Conservation (phyloP, 768 basidiomycete genomes). For the Tylopilus vinaceipallidus region DNA sequence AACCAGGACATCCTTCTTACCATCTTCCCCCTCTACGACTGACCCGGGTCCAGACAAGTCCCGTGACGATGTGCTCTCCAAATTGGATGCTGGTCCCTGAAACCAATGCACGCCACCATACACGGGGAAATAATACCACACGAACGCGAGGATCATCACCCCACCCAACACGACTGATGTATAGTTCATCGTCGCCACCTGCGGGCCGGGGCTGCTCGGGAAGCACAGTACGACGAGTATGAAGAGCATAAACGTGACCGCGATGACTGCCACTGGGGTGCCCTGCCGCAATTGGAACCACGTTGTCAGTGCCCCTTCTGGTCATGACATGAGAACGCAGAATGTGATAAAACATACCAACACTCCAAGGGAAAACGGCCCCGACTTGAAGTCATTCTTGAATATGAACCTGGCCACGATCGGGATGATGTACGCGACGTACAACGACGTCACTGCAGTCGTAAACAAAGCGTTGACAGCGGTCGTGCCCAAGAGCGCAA, state of each 20-base stretch:
- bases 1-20: not conserved
- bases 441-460: constrained; percentile 40
- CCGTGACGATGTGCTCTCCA: constrained; percentile 19
- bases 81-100: constrained; percentile 52
- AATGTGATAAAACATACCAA: no score
- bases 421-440: constrained; percentile 44
- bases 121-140: constrained; percentile 67
- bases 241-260: constrained; percentile 64
- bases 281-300: no score
- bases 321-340: no score
- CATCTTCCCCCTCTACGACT: not conserved
- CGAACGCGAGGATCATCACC: constrained; percentile 49
- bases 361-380: constrained; percentile 43
- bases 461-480: constrained; percentile 59
- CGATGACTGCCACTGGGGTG: constrained; percentile 46
- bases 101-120: constrained; percentile 75
- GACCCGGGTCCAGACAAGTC: no score
- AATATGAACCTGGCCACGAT: constrained; percentile 49
- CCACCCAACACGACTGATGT: constrained; percentile 62
- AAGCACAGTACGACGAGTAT: constrained; percentile 61
- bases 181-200: constrained; percentile 63
- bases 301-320: no score
- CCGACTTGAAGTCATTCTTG: constrained; percentile 42
- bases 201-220: constrained; percentile 49
- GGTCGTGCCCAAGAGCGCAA: constrained; percentile 49